Evolutionary conservation across 2,329 filamentous ascomycete genomes (phyloP), one percentile per base, ranked within the genome.

Genomic region (Clonostachys sp.): DNA sequence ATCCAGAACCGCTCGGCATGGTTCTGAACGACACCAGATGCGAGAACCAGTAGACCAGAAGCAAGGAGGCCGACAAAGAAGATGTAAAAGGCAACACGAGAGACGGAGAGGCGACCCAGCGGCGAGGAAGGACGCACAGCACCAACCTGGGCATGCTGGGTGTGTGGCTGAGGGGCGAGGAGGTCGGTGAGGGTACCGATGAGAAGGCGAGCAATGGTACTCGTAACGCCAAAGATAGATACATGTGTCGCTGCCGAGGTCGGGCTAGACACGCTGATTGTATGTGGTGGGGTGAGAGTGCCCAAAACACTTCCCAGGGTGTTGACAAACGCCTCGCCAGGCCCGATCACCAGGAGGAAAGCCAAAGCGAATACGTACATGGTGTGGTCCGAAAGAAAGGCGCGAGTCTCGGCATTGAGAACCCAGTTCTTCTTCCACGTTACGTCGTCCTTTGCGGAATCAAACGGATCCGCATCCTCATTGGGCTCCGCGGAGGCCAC

Each of bases 271-370:
- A 62, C 55, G 44, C 67, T 63, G 42, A 71, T 63, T 16, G 75
- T 61, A 7, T 70, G 64, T 16, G 81, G 83, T 13, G 78, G 79
- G 41, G 88, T 89, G 5, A 96, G 74, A 0, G 92, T 95, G 55
- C 88, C 86, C 56, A 97, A 91, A 51, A 99, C 86, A 20, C 91
- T 96, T 35, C 94, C 94, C 10, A 99, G 74, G 58, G 97, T 99
- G 70, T 97, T 99, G 69, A 97, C 91, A 64, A 96, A 99, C 12
- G 92, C 89, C 68, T 99, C 94, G n/a, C 91, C 92, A 0, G 94
- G 92, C 0, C 94, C 94, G 46, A 91, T 89, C 57, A 96, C 89
- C 52, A 97, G 79, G 66, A 97, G 89, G 68, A 99, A 97, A 17
- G 91, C 91, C 1, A 85, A 72, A 0, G 92, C 90, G 55, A 99